Conservation (phyloP, 176 grass and related monocot species). For the Areca catechu region DNA sequence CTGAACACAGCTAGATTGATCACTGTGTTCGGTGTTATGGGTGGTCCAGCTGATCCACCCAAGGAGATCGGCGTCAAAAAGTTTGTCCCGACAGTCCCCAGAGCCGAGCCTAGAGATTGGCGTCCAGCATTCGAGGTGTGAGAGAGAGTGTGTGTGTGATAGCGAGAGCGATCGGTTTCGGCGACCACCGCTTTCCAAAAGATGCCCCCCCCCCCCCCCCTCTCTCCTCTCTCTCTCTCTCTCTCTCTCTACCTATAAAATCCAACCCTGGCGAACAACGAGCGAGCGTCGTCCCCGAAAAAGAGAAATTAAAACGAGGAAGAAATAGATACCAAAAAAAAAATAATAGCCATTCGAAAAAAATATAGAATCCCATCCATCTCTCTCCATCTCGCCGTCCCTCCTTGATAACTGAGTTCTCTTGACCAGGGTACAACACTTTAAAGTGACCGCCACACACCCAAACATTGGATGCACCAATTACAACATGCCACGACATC, state of each 20-base stretch:
- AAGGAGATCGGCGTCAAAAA: constrained; percentile 76
- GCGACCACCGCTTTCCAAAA: too few relatives aligned
- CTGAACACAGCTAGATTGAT: too few relatives aligned
- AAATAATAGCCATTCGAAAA: constrained; percentile 2
- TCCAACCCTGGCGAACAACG: not conserved
- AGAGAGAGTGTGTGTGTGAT: too few relatives aligned
- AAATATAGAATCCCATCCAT: constrained; percentile 2
- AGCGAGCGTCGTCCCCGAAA: constrained; percentile 2
- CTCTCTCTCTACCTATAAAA: not conserved
- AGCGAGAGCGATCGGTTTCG: too few relatives aligned
- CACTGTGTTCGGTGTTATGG: constrained; percentile 18
- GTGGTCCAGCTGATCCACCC: constrained; percentile 26
- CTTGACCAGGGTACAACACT: constrained; percentile 13
- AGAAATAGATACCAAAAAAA: constrained; percentile 7
- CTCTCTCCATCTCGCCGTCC: constrained; percentile 5
- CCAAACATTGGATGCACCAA: too few relatives aligned
- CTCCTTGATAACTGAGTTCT: constrained; percentile 24
- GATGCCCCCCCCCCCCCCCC: constrained; percentile 1
- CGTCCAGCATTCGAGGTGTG: constrained; percentile 21
- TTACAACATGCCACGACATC: too few relatives aligned
- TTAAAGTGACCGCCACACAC: too few relatives aligned
- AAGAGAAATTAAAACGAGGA: not conserved
- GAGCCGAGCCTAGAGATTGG: constrained; percentile 76
- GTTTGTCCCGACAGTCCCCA: constrained; percentile 57
- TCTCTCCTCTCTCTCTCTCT: constrained; percentile 13